A percentile compares a stretch with the other conserved stretches of the same genome.
Conservation (phyloP, 371 early-diverging fungal genomes). For the Saksenaea oblongispora region DNA sequence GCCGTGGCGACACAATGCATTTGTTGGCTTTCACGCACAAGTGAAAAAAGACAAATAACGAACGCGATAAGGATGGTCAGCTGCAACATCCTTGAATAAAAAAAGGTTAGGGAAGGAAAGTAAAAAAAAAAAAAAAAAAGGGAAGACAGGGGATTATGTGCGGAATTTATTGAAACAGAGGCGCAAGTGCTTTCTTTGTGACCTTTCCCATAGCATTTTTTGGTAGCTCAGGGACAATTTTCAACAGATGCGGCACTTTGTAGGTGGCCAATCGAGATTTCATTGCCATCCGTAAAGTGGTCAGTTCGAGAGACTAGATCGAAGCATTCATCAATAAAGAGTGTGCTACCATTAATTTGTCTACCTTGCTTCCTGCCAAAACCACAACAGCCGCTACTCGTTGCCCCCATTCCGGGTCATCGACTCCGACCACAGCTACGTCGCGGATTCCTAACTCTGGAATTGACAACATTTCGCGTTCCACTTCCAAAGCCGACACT, state of each 20-base stretch:
- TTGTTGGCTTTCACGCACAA: constrained; percentile 67
- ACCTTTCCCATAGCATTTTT: constrained; percentile 91
- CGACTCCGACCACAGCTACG: constrained; percentile 76
- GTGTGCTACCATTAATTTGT: not conserved
- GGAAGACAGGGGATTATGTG: constrained; percentile 9
- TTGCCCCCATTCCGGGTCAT: constrained; percentile 80
- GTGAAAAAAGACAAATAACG: constrained; percentile 60
- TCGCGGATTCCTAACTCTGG: constrained; percentile 57
- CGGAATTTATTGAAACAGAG: constrained; percentile 39
- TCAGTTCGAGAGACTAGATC: constrained; percentile 38
- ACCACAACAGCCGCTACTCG: constrained; percentile 70
- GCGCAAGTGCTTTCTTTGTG: constrained; percentile 73
- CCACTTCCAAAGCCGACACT: constrained; percentile 83
- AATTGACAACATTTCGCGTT: constrained; percentile 73
- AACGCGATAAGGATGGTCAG: constrained; percentile 38
- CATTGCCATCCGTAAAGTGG: constrained; percentile 51
- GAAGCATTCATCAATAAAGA: not conserved
- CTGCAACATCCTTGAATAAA: not conserved
- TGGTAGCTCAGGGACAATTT: constrained; percentile 62
- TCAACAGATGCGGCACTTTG: constrained; percentile 67
- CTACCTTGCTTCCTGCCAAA: constrained; percentile 26
- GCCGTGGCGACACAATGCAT: constrained; percentile 59
- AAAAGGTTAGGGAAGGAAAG: not conserved
- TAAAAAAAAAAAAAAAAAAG: constrained; percentile 19
- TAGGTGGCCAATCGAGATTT: constrained; percentile 69